These are phyloP conservation scores for Oryza brachyantha DNA, from an alignment of 176 grass and related monocot species.

Conservation along the genomic window DNA sequence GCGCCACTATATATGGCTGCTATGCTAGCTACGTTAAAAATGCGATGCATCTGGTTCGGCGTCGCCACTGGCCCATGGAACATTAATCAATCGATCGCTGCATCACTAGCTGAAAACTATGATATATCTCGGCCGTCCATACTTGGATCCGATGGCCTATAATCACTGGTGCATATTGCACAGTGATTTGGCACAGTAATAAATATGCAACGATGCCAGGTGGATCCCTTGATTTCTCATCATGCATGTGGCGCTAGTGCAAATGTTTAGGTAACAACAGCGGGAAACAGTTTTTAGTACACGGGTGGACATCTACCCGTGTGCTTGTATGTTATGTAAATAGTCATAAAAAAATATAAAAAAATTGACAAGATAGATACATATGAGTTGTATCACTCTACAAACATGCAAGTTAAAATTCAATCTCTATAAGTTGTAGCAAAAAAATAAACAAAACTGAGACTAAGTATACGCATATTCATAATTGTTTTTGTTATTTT, in stretches of 20 bases:
- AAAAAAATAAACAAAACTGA: no score
- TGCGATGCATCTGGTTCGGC: neutral
- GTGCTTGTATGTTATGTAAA: no score
- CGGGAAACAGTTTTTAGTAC: no score
- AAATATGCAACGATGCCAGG: neutral
- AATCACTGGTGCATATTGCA: neutral
- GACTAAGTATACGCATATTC: no score
- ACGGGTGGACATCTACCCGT: no score
- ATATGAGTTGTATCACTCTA: no score
- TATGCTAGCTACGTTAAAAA: neutral
- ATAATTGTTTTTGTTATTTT: no score
- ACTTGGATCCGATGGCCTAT: neutral
- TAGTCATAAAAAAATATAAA: no score
- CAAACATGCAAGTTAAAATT: no score
- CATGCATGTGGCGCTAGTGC: neutral
- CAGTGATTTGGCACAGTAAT: neutral
- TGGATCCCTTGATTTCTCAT: neutral
- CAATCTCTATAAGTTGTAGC: no score
- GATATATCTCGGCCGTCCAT: neutral
- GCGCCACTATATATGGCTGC: neutral
- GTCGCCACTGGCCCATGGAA: neutral
- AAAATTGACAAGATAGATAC: no score
- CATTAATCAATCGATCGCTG: neutral
- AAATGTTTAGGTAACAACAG: neutral
- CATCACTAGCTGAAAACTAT: neutral